These are phyloP conservation scores for Aspergillus felis DNA, from an alignment of 2,329 filamentous ascomycete genomes.

Conservation along the genomic window DNA sequence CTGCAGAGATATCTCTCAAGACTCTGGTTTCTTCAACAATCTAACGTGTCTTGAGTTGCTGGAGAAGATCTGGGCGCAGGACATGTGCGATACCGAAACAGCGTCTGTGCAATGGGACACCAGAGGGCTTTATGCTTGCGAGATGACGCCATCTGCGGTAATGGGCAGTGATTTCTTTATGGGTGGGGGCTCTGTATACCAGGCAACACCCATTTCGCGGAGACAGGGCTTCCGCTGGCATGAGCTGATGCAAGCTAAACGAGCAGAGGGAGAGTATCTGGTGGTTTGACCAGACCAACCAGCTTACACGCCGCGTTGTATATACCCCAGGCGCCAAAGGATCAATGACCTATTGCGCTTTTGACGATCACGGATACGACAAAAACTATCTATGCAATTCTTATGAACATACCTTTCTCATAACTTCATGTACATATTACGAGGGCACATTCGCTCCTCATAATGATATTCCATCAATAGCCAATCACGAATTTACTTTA, in stretches of 20 bases:
- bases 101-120: background rate
- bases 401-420: background rate
- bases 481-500: background rate
- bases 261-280: conserved; percentile 37
- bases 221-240: conserved; percentile 35
- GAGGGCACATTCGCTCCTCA: background rate
- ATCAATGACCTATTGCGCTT: background rate
- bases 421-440: background rate
- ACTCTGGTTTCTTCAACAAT: conserved; percentile 93
- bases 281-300: conserved; percentile 25
- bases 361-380: background rate
- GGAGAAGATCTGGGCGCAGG: conserved; percentile 72
- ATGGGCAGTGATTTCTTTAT: background rate
- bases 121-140: background rate
- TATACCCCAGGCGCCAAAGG: background rate
- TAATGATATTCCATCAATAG: background rate
- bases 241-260: conserved; percentile 34
- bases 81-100: conserved; percentile 6
- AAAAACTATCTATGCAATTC: background rate
- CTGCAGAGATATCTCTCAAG: conserved; percentile 79
- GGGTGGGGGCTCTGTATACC: conserved; percentile 2
- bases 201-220: conserved; percentile 1
- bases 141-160: background rate
- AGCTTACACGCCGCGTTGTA: background rate
- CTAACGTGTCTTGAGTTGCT: conserved; percentile 78